A percentile compares a stretch with the other conserved stretches of the same genome.
Conservation (phyloP, 2,329 filamentous ascomycete species). For the Penicillium sp. region DNA sequence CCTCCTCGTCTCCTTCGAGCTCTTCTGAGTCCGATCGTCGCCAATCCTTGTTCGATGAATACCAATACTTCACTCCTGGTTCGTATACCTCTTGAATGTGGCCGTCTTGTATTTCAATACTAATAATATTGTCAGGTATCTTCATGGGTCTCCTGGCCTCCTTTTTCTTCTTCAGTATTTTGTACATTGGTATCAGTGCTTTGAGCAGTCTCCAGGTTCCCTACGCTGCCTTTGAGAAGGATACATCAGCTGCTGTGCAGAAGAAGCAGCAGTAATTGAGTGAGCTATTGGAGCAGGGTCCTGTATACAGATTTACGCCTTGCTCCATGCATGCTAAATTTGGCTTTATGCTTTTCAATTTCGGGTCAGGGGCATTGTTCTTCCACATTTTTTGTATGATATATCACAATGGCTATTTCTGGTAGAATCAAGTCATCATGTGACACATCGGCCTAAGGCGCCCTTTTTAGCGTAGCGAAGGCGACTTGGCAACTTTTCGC, state of each 20-base stretch:
- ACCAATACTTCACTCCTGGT: constrained; percentile 92
- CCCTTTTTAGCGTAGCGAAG: constrained; percentile 12
- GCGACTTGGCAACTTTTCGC: constrained; percentile 15
- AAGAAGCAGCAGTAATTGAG: constrained; percentile 67
- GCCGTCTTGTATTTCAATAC: constrained; percentile 3
- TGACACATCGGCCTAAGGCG: constrained; percentile 18
- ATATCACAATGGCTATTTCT: constrained; percentile 20
- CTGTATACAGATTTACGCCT: constrained; percentile 6
- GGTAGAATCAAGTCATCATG: constrained; percentile 21
- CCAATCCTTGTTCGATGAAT: constrained; percentile 72
- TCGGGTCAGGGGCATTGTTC: constrained; percentile 7
- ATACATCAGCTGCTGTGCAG: constrained; percentile 84
- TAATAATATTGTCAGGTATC: constrained; percentile 59
- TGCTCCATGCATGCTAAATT: constrained; percentile 15
- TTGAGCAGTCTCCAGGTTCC: constrained; percentile 81
- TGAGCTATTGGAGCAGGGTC: constrained; percentile 4
- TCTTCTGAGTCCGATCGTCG: constrained; percentile 38
- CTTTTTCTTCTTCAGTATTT: constrained; percentile 71
- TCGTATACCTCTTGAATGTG: constrained; percentile 30
- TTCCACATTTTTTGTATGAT: constrained; percentile 23
- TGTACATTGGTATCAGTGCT: constrained; percentile 75
- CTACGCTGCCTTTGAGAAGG: constrained; percentile 95
- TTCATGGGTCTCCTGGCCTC: constrained; percentile 80
- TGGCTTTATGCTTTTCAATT: constrained; percentile 5
- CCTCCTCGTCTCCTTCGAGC: constrained; percentile 16